Evolutionary conservation across 2,329 filamentous ascomycete species (phyloP).

Genomic region (Alternaria sp.): DNA sequence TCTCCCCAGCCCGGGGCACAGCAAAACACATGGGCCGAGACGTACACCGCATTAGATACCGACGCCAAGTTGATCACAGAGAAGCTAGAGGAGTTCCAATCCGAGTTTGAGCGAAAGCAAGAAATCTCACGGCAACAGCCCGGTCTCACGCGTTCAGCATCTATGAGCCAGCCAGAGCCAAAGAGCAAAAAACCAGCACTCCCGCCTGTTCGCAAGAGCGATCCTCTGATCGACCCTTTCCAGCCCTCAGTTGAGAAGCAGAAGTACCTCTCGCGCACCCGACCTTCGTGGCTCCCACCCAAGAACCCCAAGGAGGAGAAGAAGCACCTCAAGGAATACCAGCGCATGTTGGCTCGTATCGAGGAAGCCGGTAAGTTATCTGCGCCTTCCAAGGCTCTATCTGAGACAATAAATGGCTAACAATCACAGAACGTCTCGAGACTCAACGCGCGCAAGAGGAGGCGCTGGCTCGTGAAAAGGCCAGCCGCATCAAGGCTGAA

Average conservation of each 20-base stretch:
- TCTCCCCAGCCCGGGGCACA: slow-evolving; percentile 50
- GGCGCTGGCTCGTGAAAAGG: slow-evolving; percentile 57
- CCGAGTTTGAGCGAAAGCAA: slow-evolving; percentile 61
- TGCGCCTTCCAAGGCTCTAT: background rate
- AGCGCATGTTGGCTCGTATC: slow-evolving; percentile 76
- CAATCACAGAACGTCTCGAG: slow-evolving; percentile 38
- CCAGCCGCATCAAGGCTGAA: slow-evolving; percentile 57
- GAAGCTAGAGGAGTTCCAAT: slow-evolving; percentile 79
- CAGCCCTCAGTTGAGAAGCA: slow-evolving; percentile 88
- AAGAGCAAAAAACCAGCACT: slow-evolving; percentile 60
- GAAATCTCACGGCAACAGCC: slow-evolving; percentile 62
- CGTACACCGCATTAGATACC: slow-evolving; percentile 70
- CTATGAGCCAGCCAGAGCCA: slow-evolving; percentile 35
- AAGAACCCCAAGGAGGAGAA: slow-evolving; percentile 91
- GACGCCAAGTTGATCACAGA: slow-evolving; percentile 79
- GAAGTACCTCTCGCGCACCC: slow-evolving; percentile 76
- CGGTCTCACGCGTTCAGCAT: slow-evolving; percentile 39
- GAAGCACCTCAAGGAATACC: slow-evolving; percentile 84
- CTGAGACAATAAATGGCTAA: slow-evolving; percentile 16
- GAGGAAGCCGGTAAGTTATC: slow-evolving; percentile 60
- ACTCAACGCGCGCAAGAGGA: slow-evolving; percentile 55
- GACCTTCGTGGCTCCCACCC: slow-evolving; percentile 83
- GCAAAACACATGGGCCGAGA: slow-evolving; percentile 77
- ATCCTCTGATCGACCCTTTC: slow-evolving; percentile 84
- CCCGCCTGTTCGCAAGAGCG: slow-evolving; percentile 72